phyloP scores from a whole-genome alignment of 768 basidiomycete species.

The Mycena kentingensis region DNA sequence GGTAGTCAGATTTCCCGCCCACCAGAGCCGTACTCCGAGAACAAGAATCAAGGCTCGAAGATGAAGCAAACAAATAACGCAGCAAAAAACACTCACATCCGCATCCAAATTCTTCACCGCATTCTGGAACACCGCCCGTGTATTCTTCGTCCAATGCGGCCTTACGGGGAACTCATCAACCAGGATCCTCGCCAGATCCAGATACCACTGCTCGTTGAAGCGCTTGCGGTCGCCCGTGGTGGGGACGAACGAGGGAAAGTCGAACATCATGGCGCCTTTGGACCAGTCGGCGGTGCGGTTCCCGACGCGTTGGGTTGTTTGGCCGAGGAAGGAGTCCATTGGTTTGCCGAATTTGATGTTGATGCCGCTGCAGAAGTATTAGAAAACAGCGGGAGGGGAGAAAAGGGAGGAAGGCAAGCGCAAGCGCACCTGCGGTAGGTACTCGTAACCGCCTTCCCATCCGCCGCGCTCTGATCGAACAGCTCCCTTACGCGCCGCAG shows the following conservation, averaged over 20 bases:
- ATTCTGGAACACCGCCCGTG: constrained; percentile 31
- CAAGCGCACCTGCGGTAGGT: constrained; percentile 35
- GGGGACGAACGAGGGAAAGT: constrained; percentile 38
- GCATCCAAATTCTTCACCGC: constrained; percentile 35
- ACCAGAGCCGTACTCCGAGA: no score
- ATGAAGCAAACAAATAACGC: not conserved
- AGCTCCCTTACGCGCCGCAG: constrained; percentile 36
- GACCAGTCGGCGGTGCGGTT: constrained; percentile 39
- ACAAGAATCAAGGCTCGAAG: not conserved
- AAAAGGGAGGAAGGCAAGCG: not conserved
- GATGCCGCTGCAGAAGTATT: constrained; percentile 29
- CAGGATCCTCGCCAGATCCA: constrained; percentile 26
- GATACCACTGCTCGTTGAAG: constrained; percentile 38
- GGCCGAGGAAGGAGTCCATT: constrained; percentile 39
- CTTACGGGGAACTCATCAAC: constrained; percentile 40
- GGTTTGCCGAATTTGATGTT: constrained; percentile 41
- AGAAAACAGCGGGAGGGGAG: no score
- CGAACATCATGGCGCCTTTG: constrained; percentile 43
- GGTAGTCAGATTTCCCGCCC: no score
- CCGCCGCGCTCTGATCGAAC: constrained; percentile 35
- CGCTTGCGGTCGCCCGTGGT: constrained; percentile 36
- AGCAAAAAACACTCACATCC: constrained; percentile 28
- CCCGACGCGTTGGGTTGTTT: constrained; percentile 35
- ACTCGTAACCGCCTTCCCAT: constrained; percentile 38
- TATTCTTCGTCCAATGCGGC: constrained; percentile 42